Evolutionary conservation across 192 early-diverging fungal genomes (phyloP).

Genomic region (Backusella mclennaniae): DNA sequence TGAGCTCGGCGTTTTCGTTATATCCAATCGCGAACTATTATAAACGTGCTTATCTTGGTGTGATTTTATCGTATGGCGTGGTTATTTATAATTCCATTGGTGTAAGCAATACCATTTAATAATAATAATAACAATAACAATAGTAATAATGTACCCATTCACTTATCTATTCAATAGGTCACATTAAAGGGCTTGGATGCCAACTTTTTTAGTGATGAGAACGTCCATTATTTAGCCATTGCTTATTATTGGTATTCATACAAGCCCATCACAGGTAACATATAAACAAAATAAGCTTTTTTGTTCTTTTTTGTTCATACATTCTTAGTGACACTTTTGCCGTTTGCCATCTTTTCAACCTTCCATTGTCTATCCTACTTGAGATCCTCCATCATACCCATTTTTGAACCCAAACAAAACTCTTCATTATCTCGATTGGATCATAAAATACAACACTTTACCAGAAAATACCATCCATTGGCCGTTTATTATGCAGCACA

Average conservation of each 20-base stretch:
- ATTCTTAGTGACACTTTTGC: conserved; percentile 63
- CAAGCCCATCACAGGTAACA: conserved; percentile 62
- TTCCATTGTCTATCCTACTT: conserved; percentile 71
- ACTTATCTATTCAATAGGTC: background rate
- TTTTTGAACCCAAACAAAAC: conserved; percentile 46
- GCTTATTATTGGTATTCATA: conserved; percentile 68
- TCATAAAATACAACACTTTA: conserved; percentile 45
- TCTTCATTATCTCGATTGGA: background rate
- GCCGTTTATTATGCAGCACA: conserved; percentile 63
- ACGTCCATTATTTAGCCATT: conserved; percentile 69
- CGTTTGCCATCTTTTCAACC: conserved; percentile 69
- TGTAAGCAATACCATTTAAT: conserved; percentile 36
- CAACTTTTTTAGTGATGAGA: conserved; percentile 65
- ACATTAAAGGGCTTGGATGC: background rate
- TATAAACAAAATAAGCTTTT: background rate
- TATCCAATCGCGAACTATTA: conserved; percentile 44
- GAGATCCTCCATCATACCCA: conserved; percentile 59
- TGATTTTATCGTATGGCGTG: conserved; percentile 66
- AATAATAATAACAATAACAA: too few relatives aligned
- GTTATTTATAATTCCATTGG: conserved; percentile 76
- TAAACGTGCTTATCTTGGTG: conserved; percentile 63
- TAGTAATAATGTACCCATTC: too few relatives aligned
- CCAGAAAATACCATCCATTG: conserved; percentile 56
- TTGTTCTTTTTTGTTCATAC: background rate
- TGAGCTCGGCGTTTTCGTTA: conserved; percentile 41